Conservation (phyloP, 208 protist genomes). For the Leishmania lainsoni region DNA sequence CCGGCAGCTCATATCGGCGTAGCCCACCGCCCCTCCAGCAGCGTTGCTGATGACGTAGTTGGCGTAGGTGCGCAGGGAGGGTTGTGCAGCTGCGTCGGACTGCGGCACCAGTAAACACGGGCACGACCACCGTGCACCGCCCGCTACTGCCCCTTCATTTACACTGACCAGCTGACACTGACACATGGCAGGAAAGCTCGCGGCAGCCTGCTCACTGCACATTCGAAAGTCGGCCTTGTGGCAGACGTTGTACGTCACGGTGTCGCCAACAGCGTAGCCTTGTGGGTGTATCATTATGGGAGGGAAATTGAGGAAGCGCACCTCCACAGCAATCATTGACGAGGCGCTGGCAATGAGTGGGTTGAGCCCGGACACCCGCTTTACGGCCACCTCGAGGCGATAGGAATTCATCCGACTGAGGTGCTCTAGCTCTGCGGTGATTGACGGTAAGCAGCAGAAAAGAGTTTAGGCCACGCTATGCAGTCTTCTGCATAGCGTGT, state of each 20-base stretch:
- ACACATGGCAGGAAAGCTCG: constrained; percentile 58
- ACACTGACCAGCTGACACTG: constrained; percentile 40
- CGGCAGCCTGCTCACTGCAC: constrained; percentile 30
- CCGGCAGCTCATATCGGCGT: constrained; percentile 79
- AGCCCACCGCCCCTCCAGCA: constrained; percentile 58
- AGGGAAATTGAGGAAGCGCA: constrained; percentile 75
- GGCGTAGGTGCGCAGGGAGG: constrained; percentile 29
- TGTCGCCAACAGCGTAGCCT: constrained; percentile 18
- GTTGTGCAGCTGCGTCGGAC: neutral
- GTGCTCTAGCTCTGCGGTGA: neutral
- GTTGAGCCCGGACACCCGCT: constrained; percentile 52
- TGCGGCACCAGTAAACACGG: constrained; percentile 13
- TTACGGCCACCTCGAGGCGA: constrained; percentile 76
- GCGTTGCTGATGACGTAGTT: constrained; percentile 54
- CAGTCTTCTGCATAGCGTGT: neutral
- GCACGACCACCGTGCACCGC: constrained; percentile 13
- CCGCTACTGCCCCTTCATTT: constrained; percentile 1
- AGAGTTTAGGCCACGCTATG: too few relatives aligned
- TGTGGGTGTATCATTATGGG: constrained; percentile 65
- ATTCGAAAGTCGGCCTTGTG: constrained; percentile 84
- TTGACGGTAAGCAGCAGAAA: neutral
- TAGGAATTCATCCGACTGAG: constrained; percentile 31
- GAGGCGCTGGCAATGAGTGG: constrained; percentile 17
- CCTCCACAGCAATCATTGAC: constrained; percentile 34
- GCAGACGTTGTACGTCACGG: constrained; percentile 71